Conservation (phyloP, 2,329 filamentous ascomycete species). For the Curvularia sp. region DNA sequence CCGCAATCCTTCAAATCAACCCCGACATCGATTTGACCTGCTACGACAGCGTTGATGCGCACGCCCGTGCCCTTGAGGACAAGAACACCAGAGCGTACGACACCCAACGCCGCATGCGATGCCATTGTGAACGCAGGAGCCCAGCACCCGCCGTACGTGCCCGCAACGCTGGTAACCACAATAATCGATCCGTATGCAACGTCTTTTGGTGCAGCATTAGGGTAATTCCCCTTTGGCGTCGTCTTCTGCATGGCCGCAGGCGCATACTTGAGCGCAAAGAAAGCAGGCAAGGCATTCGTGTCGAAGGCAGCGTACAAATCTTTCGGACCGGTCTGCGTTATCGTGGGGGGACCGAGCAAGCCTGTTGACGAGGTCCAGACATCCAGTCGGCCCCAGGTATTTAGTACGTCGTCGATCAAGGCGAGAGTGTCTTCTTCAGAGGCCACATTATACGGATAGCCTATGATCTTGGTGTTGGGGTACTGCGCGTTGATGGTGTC, state of each 20-base stretch:
- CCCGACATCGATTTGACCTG: conserved; percentile 58
- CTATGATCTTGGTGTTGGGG: conserved; percentile 67
- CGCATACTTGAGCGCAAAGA: conserved; percentile 70
- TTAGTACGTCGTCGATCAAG: conserved; percentile 69
- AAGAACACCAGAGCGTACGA: conserved; percentile 65
- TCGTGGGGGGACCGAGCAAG: conserved; percentile 62
- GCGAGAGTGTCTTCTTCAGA: conserved; percentile 67
- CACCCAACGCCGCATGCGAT: conserved; percentile 66
- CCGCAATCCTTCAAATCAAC: conserved; percentile 54
- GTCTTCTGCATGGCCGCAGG: conserved; percentile 69
- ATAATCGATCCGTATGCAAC: conserved; percentile 68
- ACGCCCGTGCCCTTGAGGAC: conserved; percentile 66
- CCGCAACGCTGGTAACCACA: conserved; percentile 66
- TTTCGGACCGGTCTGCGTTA: conserved; percentile 63
- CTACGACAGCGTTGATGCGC: conserved; percentile 63
- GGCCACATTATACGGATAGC: conserved; percentile 66
- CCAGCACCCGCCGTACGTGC: conserved; percentile 65
- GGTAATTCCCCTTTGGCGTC: conserved; percentile 62
- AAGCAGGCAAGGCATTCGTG: conserved; percentile 67
- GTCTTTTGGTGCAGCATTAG: conserved; percentile 68
- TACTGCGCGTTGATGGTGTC: conserved; percentile 36
- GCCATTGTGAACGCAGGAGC: conserved; percentile 68
- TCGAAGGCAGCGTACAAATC: conserved; percentile 67
- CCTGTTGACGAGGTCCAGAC: conserved; percentile 67
- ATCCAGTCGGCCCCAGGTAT: conserved; percentile 63